Conservation (phyloP, 352 stramenopile genomes). For the Phytophthora palmivora region DNA sequence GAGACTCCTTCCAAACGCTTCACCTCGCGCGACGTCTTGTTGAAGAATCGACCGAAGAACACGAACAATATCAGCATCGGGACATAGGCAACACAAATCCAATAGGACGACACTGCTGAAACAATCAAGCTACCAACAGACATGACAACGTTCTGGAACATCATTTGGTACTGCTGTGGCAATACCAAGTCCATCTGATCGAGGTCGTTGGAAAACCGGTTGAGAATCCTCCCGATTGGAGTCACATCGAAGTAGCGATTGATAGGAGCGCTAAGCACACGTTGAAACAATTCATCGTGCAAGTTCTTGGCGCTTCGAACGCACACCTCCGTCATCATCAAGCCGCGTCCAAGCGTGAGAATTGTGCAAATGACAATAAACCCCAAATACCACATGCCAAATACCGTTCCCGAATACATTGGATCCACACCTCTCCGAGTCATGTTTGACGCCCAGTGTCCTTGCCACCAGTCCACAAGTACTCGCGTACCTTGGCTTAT, state of each 20-base stretch:
- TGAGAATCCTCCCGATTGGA: conserved; percentile 56
- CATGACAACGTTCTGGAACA: conserved; percentile 41
- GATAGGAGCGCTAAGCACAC: conserved; percentile 48
- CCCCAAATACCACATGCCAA: conserved; percentile 47
- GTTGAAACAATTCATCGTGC: conserved; percentile 44
- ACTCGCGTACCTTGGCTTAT: conserved; percentile 27
- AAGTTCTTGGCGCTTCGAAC: conserved; percentile 39
- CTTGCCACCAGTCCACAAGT: conserved; percentile 47
- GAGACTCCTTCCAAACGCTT: conserved; percentile 94
- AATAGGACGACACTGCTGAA: conserved; percentile 45
- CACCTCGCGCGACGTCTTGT: conserved; percentile 80
- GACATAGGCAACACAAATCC: conserved; percentile 59
- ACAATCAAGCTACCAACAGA: conserved; percentile 47
- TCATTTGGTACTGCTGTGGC: conserved; percentile 44
- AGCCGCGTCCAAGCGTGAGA: conserved; percentile 26
- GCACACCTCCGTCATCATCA: conserved; percentile 40
- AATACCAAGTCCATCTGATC: conserved; percentile 54
- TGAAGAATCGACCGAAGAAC: conserved; percentile 84
- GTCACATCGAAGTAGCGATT: conserved; percentile 65
- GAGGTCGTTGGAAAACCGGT: conserved; percentile 57
- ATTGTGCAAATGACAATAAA: conserved; percentile 39
- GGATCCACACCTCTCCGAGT: conserved; percentile 12
- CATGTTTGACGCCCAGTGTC: conserved; percentile 43
- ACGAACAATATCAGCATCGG: conserved; percentile 68
- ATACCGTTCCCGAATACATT: conserved; percentile 49